Evolutionary conservation across 306 rosid species (phyloP).

Genomic region (Quillaja saponaria): DNA sequence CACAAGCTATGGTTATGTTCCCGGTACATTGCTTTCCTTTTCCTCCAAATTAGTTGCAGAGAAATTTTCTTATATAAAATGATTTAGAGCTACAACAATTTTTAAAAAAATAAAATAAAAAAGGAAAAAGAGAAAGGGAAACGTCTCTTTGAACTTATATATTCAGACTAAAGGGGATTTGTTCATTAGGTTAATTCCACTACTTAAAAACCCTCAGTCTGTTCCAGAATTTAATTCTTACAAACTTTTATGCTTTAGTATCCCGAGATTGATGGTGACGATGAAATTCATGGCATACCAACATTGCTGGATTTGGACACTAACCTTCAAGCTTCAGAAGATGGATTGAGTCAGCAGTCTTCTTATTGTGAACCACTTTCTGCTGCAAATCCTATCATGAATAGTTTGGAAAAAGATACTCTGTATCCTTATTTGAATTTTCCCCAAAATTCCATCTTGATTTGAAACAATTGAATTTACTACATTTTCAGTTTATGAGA

Average conservation of each 20-base stretch:
- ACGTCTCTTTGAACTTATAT: no score
- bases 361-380: conserved; percentile 42
- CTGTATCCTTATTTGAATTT: conserved; percentile 52
- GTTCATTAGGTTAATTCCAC: background rate
- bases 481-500: no score
- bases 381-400: conserved; percentile 32
- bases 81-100: no score
- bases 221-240: background rate
- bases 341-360: conserved; percentile 30
- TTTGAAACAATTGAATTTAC: no score
- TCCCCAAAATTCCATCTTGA: background rate
- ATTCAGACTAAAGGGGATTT: no score
- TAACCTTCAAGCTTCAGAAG: conserved; percentile 20
- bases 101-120: no score
- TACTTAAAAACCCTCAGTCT: background rate
- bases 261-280: conserved; percentile 50
- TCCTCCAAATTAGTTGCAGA: background rate
- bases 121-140: no score
- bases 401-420: conserved; percentile 57
- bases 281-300: conserved; percentile 29
- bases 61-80: no score
- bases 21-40: conserved; percentile 38
- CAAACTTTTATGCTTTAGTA: conserved; percentile 31
- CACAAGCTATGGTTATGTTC: conserved; percentile 46
- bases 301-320: conserved; percentile 13